Evolutionary conservation across 371 early-diverging fungal genomes (phyloP), one percentile per base, ranked within the genome.

Genomic region (Chytridiales sp.): DNA sequence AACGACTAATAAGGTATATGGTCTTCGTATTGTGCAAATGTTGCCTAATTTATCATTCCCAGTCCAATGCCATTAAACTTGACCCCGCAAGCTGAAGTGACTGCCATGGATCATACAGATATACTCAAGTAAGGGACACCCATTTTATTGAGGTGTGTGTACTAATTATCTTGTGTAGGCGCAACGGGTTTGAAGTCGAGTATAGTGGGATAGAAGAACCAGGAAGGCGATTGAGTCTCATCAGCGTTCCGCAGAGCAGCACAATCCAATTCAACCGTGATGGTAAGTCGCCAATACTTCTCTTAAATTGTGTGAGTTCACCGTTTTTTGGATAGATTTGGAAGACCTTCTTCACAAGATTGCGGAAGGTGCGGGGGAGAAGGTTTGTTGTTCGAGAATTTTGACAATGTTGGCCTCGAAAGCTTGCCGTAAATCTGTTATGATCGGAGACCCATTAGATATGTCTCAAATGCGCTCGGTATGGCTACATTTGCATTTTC

Each of bases 391-490:
- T 56, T 26, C 64, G 17, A 41, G 66, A 13, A 40, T 78, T 21
- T 47, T 69, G 11, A 56, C 53, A 4, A 58, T 81, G 27, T 67
- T 79, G 43, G 88, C 88, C 9, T 78, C 80, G 17, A 85, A 81
- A 68, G 87, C 88, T 3, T 88, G 88, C 64, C 63, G 88, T 46
- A 72, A 60, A 44, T 70, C 82, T 8, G 72, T 84, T n/a, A 88
- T 88, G 88, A 84, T 88, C 59, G 97, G 97, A 1, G 84, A 87
- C 61, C 72, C 84, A 35, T 68, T 95, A 56, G 84, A 76, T 11
- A 64, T 64, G 36, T 52, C 59, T 0, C 78, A 88, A 61, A 94
- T 94, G 96, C 67, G 59, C 35, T 74, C 78, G 69, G 75, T 73
- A 24, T 34, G 40, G 6, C 22, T 9, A 44, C 8, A 8, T 44